Percentiles rank a stretch among this genome's conserved stretches.
phyloP scores from a whole-genome alignment of 139 green algal genomes.

The Ulvella scutata region DNA sequence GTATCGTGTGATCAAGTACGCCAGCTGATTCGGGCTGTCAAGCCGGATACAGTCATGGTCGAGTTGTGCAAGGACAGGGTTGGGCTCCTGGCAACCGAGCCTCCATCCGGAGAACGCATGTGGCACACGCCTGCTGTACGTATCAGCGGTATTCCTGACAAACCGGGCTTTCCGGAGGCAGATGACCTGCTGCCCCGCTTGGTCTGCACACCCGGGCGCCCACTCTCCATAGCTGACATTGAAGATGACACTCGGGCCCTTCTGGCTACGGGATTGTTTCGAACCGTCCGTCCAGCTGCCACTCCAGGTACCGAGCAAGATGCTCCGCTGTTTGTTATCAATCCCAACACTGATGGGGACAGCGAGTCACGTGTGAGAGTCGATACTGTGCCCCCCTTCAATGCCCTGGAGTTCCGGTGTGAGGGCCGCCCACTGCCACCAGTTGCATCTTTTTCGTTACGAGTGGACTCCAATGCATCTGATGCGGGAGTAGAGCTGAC shows the following conservation, averaged over 20 bases:
- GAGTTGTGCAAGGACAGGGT: constrained; percentile 72
- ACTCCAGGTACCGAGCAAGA: constrained; percentile 14
- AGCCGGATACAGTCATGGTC: constrained; percentile 40
- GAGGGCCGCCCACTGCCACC: constrained; percentile 32
- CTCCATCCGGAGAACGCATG: background rate
- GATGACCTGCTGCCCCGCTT: constrained; percentile 32
- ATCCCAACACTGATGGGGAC: background rate
- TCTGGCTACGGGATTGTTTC: constrained; percentile 53
- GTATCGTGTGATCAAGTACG: background rate
- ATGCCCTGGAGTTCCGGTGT: constrained; percentile 27
- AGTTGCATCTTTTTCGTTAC: constrained; percentile 23
- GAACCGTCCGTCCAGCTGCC: constrained; percentile 20
- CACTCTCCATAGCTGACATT: constrained; percentile 38
- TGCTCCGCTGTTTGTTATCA: constrained; percentile 26
- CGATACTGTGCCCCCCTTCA: constrained; percentile 36
- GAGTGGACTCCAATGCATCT: constrained; percentile 24
- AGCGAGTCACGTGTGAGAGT: constrained; percentile 9
- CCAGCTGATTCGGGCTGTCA: constrained; percentile 6
- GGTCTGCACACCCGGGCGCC: constrained; percentile 11
- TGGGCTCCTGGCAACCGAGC: constrained; percentile 33
- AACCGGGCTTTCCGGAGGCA: background rate
- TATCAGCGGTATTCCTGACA: background rate
- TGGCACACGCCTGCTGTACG: constrained; percentile 30
- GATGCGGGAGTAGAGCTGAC: background rate
- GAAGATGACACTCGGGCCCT: constrained; percentile 42